Base-by-base conservation (phyloP, 129 eudicot genomes). In the Centella asiatica region DNA sequence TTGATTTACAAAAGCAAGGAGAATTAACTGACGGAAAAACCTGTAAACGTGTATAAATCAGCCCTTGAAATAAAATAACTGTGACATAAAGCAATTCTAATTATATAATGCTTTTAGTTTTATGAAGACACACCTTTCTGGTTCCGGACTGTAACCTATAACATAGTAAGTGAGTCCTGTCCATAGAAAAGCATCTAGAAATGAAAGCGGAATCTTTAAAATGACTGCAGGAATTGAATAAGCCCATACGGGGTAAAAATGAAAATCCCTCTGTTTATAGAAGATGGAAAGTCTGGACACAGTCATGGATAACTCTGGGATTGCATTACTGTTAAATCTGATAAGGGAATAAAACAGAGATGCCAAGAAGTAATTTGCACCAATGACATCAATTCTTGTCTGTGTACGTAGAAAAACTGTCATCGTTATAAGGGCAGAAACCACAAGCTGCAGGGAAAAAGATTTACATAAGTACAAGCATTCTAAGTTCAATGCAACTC, bases 131-230 rank as follows among this genome's bases (percentile, higher is more conserved):
- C 36, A 67, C 71, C 71, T 54, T 40, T 39, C 44, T 17, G 40
- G 53, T 40, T 67, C 71, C 10, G 71, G 71, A 28, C 63, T 53
- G 64, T 67, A 67, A 17, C 71, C 71, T 7, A 56, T 67, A 19
- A 54, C 71, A 27, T 67, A 67, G 50, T 67, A 67, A 12, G 71
- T 67, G 29, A 67, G 52, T n/a, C 62, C 37, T n/a, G 71, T 67
- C 71, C 71, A 67, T 37, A 67, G 40, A 39, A 54, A 37, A 19
- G 71, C 62, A 13, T 53, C 63, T 11, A 54, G 19, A 31, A 67
- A 34, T 67, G 71, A 54, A 67, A 67, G 27, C 25, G 71, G 71
- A 31, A 67, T 28, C 63, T 67, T 67, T n/a, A 67, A 26, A 42
- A 67, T 54, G 49, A 58, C 44, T 7, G 64, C 52, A 1, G 62